phyloP scores from a whole-genome alignment of 176 grass and related monocot species.

The Alopecurus myosuroides region DNA sequence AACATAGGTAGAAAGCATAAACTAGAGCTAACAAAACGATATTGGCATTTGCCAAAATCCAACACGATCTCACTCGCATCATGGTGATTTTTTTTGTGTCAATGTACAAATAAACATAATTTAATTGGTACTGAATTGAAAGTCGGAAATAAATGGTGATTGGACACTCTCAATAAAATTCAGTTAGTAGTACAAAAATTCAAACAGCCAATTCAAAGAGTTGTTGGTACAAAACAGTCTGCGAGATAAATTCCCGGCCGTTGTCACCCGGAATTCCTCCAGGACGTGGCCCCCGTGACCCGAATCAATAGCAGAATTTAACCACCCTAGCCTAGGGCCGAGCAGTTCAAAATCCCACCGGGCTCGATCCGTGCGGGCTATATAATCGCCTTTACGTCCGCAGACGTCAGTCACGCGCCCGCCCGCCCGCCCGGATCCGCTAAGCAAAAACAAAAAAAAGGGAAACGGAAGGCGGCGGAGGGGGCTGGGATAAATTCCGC shows the following conservation, averaged over 20 bases:
- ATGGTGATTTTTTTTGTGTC: too few relatives aligned
- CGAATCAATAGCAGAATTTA: background rate
- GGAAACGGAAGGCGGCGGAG: background rate
- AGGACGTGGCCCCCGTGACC: background rate
- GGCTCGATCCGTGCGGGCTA: background rate
- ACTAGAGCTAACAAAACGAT: too few relatives aligned
- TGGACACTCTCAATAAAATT: background rate
- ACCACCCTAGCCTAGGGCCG: background rate
- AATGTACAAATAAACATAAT: too few relatives aligned
- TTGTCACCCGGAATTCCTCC: background rate
- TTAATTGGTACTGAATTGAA: too few relatives aligned
- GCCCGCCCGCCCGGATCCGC: background rate
- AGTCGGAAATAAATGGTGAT: background rate
- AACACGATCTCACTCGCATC: too few relatives aligned
- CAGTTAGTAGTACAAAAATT: background rate
- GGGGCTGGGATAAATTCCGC: background rate
- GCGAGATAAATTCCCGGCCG: background rate
- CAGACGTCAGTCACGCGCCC: background rate
- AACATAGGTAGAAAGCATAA: too few relatives aligned
- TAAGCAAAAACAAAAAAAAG: background rate
- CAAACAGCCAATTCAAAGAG: background rate
- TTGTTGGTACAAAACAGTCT: background rate
- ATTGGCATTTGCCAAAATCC: too few relatives aligned
- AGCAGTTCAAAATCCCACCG: background rate
- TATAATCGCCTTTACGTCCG: background rate